These are phyloP conservation scores for Scenedesmus sp. DNA, from an alignment of 163 green algal species.

Conservation along the genomic window DNA sequence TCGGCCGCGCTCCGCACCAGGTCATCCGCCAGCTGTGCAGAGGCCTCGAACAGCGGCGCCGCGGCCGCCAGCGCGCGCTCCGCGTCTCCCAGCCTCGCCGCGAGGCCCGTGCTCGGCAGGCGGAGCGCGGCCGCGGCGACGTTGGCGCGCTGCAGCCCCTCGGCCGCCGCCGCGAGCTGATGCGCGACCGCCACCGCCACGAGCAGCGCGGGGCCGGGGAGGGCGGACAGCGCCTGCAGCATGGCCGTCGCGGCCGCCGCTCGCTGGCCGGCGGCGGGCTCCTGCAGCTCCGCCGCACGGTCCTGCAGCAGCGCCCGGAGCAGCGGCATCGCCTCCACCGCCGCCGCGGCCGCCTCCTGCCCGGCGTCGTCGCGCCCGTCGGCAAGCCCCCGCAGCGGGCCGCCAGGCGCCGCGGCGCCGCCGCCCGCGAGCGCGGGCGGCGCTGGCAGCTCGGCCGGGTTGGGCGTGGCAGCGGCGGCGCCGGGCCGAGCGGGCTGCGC, in stretches of 20 bases:
- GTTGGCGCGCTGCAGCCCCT: conserved; percentile 9
- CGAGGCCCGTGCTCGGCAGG: background rate
- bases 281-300: background rate
- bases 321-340: background rate
- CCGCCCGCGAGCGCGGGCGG: background rate
- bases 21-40: too few species aligned
- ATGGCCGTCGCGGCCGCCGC: background rate
- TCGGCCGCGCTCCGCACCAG: too few species aligned
- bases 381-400: background rate
- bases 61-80: too few species aligned
- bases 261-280: background rate
- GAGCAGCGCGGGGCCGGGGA: conserved; percentile 24
- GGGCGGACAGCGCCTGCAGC: conserved; percentile 27
- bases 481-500: background rate
- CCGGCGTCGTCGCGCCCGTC: background rate
- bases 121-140: background rate
- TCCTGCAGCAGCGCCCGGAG: background rate
- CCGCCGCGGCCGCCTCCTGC: conserved; percentile 12
- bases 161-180: conserved; percentile 9
- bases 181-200: conserved; percentile 5
- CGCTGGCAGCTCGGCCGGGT: too few species aligned
- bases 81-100: background rate
- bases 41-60: too few species aligned
- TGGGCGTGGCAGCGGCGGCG: too few species aligned
- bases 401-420: background rate